phyloP scores from a whole-genome alignment of 306 rosid genomes.

The Dryas drummondii region DNA sequence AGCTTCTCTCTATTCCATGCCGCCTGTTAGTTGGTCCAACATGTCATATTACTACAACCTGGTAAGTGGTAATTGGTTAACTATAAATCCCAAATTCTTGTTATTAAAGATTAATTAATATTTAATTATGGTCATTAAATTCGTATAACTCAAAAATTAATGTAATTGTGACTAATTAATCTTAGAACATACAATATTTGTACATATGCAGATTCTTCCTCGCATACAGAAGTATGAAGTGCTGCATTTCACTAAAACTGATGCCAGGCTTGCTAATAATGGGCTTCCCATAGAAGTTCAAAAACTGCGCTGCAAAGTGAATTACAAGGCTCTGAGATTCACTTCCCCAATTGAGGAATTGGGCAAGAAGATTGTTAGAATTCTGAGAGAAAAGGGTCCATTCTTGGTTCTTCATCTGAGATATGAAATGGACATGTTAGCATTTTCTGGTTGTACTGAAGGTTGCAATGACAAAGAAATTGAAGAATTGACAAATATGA shows the following conservation, averaged over 20 bases:
- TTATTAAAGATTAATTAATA: neutral
- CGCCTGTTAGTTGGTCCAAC: conserved; percentile 80
- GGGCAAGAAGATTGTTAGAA: conserved; percentile 70
- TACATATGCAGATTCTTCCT: conserved; percentile 58
- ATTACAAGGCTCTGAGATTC: conserved; percentile 73
- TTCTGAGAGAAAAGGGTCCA: conserved; percentile 69
- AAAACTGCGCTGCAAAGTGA: conserved; percentile 77
- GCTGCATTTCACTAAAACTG: conserved; percentile 74
- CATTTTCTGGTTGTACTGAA: conserved; percentile 87
- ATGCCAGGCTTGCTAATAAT: conserved; percentile 80
- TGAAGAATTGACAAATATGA: conserved; percentile 79
- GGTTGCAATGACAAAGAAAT: conserved; percentile 75
- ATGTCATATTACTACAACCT: conserved; percentile 58
- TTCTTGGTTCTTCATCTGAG: conserved; percentile 88
- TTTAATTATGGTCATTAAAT: neutral
- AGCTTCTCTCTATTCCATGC: conserved; percentile 40
- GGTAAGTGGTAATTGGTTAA: conserved; percentile 30
- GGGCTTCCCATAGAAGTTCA: conserved; percentile 68
- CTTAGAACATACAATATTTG: neutral
- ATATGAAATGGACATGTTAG: conserved; percentile 93
- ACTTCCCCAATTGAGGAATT: conserved; percentile 67
- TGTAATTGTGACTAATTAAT: neutral
- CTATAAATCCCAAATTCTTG: neutral
- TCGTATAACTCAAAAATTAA: neutral
- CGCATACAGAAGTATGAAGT: conserved; percentile 62